Percentiles rank a stretch among this genome's conserved stretches.
These are phyloP conservation scores for Sporothrix phasma DNA, from an alignment of 2,329 filamentous ascomycete genomes.

Conservation along the genomic window DNA sequence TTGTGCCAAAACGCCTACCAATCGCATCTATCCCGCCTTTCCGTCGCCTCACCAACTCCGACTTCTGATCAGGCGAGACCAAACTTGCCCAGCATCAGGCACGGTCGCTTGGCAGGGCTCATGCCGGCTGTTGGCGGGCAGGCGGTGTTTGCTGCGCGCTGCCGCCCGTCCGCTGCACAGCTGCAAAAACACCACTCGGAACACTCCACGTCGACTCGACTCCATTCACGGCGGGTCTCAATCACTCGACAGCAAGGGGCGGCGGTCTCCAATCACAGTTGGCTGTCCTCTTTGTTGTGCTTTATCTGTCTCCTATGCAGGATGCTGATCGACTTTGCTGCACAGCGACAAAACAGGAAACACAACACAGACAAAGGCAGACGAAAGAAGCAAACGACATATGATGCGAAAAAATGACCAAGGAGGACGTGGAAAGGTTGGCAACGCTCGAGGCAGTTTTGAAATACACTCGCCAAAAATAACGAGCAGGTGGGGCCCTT, in stretches of 20 bases:
- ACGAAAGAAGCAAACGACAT: not conserved
- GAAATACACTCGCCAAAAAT: conserved; percentile 6
- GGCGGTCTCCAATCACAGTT: not conserved
- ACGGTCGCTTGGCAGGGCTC: not conserved
- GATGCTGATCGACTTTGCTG: not conserved
- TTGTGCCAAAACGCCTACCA: not conserved
- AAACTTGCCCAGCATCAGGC: not conserved
- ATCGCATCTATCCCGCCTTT: not conserved
- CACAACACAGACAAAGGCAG: not conserved
- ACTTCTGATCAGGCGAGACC: not conserved
- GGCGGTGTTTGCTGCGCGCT: not conserved
- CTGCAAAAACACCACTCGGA: not conserved
- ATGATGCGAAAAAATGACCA: not conserved
- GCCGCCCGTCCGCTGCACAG: not conserved
- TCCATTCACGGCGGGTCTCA: not conserved
- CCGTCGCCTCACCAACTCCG: not conserved
- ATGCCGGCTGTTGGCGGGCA: no score
- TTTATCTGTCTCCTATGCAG: not conserved
- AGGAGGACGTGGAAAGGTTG: not conserved
- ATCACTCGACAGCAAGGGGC: not conserved
- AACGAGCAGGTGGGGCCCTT: not conserved
- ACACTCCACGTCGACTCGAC: not conserved
- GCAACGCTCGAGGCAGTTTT: not conserved
- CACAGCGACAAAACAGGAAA: not conserved
- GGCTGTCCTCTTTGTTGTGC: not conserved